These are phyloP conservation scores for Berberis thunbergii DNA, from an alignment of 164 flowering plant species.

Conservation along the genomic window DNA sequence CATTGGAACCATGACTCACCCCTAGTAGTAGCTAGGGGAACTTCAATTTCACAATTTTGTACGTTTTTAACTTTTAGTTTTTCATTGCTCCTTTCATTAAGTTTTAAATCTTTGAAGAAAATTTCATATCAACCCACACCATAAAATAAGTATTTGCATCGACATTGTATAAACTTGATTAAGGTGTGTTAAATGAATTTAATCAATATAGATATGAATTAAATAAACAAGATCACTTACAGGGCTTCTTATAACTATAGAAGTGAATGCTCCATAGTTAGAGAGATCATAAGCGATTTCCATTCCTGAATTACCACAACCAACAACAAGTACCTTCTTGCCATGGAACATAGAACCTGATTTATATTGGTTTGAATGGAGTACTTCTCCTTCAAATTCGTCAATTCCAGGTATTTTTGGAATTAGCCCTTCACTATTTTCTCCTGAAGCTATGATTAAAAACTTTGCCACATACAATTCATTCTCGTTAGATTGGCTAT, in stretches of 20 bases:
- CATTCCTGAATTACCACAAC: constrained; percentile 4
- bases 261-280: neutral
- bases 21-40: no score
- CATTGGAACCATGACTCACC: no score
- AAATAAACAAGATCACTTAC: neutral
- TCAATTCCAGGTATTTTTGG: constrained; percentile 1
- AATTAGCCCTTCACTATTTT: constrained; percentile 4
- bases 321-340: constrained; percentile 1
- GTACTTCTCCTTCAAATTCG: constrained; percentile 3
- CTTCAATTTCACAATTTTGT: no score
- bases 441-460: constrained; percentile 3
- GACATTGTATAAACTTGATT: no score
- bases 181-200: no score
- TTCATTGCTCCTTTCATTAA: no score
- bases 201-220: no score
- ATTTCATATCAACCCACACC: no score
- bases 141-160: no score
- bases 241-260: neutral
- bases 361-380: constrained; percentile 2
- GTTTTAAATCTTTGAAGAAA: no score
- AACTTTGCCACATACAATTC: neutral
- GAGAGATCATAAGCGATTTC: constrained; percentile 1
- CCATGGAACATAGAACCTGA: neutral
- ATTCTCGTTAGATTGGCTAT: neutral
- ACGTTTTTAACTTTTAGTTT: no score